phyloP scores from a whole-genome alignment of 1,139 yeast species.

The Yamadazyma songkhlaensis region DNA sequence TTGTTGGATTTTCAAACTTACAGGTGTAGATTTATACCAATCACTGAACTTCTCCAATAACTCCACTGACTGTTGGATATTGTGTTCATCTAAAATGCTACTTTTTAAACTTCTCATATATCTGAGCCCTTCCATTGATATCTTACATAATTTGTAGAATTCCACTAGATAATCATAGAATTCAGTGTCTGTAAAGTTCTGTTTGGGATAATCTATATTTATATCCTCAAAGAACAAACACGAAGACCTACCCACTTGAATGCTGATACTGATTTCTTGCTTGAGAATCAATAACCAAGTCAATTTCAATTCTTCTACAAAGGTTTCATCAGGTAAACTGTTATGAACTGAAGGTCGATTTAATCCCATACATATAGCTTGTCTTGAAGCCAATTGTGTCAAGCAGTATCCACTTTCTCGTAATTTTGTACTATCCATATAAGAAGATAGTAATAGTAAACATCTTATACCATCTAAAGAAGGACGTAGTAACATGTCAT shows the following conservation, averaged over 20 bases:
- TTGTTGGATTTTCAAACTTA: neutral
- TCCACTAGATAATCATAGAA: slow-evolving; percentile 2
- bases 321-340: slow-evolving; percentile 2
- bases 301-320: slow-evolving; percentile 9
- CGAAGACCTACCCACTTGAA: slow-evolving; percentile 12
- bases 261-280: slow-evolving; percentile 9
- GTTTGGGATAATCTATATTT: slow-evolving; percentile 5
- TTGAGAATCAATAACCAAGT: slow-evolving; percentile 13
- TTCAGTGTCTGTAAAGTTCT: neutral
- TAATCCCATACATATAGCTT: slow-evolving; percentile 41
- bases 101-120: slow-evolving; percentile 2
- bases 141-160: slow-evolving; percentile 4
- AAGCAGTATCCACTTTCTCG: slow-evolving; percentile 45
- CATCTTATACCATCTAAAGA: slow-evolving; percentile 38
- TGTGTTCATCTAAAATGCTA: slow-evolving; percentile 1
- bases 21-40: slow-evolving; percentile 6
- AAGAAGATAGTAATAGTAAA: slow-evolving; percentile 33
- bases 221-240: slow-evolving; percentile 7
- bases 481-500: slow-evolving; percentile 39
- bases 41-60: slow-evolving; percentile 4
- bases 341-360: slow-evolving; percentile 29
- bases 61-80: slow-evolving; percentile 2
- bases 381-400: slow-evolving; percentile 37
- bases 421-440: slow-evolving; percentile 35
- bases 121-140: slow-evolving; percentile 5